Conservation (phyloP, 2,329 filamentous ascomycete genomes). For the Samsoniella hepiali region DNA sequence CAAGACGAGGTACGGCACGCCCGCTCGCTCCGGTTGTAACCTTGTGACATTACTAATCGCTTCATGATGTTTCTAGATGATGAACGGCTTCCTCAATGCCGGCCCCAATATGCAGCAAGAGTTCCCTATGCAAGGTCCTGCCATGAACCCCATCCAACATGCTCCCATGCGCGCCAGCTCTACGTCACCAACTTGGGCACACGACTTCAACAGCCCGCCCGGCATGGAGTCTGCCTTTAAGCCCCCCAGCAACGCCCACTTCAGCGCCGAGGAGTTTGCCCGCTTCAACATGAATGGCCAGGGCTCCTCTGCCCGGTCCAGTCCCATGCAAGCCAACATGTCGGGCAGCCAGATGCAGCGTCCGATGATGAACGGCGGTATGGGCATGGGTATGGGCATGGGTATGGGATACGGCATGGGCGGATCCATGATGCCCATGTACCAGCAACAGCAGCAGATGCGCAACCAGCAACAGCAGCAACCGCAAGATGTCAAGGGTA, state of each 20-base stretch:
- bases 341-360: conserved; percentile 47
- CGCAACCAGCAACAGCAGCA: conserved; percentile 41
- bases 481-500: conserved; percentile 63
- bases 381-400: conserved; percentile 55
- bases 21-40: conserved; percentile 12
- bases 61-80: conserved; percentile 58
- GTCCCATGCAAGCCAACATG: conserved; percentile 56
- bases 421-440: conserved; percentile 53
- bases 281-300: conserved; percentile 74
- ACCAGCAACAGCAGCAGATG: conserved; percentile 41
- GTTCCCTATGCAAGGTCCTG: conserved; percentile 48
- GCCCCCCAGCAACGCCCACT: conserved; percentile 56
- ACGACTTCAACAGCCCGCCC: conserved; percentile 55
- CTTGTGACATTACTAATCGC: conserved; percentile 30
- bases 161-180: conserved; percentile 52
- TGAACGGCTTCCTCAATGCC: conserved; percentile 89
- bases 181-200: conserved; percentile 53
- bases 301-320: conserved; percentile 47
- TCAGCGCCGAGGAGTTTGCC: conserved; percentile 81
- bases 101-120: conserved; percentile 57
- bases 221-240: conserved; percentile 71
- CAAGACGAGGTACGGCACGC: conserved; percentile 65
- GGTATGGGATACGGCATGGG: conserved; percentile 39
- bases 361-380: conserved; percentile 57
- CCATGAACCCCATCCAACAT: conserved; percentile 48